Percentiles rank a stretch among this genome's conserved stretches.
Conservation (phyloP, 2,329 filamentous ascomycete genomes). For the Clarireedia homoeocarpa region DNA sequence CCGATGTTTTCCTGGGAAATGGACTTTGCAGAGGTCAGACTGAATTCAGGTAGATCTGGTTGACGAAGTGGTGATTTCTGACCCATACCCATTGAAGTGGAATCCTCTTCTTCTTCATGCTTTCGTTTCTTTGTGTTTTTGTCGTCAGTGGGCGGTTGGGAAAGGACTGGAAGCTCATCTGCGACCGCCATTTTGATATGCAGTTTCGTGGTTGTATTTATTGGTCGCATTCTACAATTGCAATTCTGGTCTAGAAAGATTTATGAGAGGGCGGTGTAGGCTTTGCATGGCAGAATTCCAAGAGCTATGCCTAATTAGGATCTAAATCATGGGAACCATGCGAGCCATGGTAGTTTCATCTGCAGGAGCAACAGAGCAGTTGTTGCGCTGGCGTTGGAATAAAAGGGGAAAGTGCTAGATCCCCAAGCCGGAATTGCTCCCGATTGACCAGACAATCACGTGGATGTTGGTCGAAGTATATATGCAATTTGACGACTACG, state of each 20-base stretch:
- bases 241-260: not conserved
- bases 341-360: not conserved
- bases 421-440: not conserved
- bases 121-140: constrained; percentile 26
- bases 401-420: not conserved
- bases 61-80: constrained; percentile 20
- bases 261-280: not conserved
- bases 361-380: no score
- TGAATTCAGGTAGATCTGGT: constrained; percentile 29
- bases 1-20: constrained; percentile 14
- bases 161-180: not conserved
- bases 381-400: not conserved
- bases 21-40: constrained; percentile 23
- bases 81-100: constrained; percentile 15
- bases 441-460: not conserved
- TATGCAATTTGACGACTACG: not conserved
- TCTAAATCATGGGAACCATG: not conserved
- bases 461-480: not conserved
- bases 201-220: not conserved
- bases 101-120: constrained; percentile 17
- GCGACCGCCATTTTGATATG: not conserved
- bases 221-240: not conserved
- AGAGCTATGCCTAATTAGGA: not conserved
- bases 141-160: constrained; percentile 28
- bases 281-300: not conserved